Percentiles rank a stretch among this genome's conserved stretches.
Conservation (phyloP, 768 basidiomycete species). For the Fomitopsis pulvina region DNA sequence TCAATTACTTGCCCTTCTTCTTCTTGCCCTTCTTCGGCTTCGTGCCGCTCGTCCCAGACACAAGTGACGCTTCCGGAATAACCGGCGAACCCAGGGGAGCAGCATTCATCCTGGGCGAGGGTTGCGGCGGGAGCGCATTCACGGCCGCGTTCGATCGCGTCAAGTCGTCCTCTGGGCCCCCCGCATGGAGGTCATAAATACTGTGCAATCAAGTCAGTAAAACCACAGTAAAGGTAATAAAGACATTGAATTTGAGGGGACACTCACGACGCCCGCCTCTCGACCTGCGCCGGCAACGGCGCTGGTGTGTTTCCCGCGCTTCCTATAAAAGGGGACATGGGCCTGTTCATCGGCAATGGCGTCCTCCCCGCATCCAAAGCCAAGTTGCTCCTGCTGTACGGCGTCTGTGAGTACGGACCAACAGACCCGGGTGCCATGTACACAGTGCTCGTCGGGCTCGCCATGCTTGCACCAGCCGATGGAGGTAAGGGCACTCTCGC, state of each 20-base stretch:
- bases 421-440: too few relatives aligned
- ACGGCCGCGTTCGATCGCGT: conserved; percentile 9
- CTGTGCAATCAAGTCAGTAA: neutral
- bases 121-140: conserved; percentile 7
- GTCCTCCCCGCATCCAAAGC: conserved; percentile 6
- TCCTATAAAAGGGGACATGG: conserved; percentile 14
- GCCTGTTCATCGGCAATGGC: conserved; percentile 4
- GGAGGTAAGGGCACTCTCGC: conserved; percentile 18
- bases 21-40: conserved; percentile 12
- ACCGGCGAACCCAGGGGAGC: conserved; percentile 3
- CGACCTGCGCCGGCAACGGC: conserved; percentile 3
- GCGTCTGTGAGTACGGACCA: conserved; percentile 7
- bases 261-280: neutral
- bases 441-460: conserved; percentile 10
- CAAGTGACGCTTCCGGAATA: conserved; percentile 8
- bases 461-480: conserved; percentile 8
- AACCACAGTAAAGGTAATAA: neutral
- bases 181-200: neutral
- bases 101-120: conserved; percentile 6
- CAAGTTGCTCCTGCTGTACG: conserved; percentile 4
- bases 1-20: conserved; percentile 9
- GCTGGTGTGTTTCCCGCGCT: conserved; percentile 1
- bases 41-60: conserved; percentile 1
- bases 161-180: neutral
- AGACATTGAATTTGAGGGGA: too few relatives aligned